Conservation (phyloP, 768 basidiomycete species). For the Boletus barrowsii region DNA sequence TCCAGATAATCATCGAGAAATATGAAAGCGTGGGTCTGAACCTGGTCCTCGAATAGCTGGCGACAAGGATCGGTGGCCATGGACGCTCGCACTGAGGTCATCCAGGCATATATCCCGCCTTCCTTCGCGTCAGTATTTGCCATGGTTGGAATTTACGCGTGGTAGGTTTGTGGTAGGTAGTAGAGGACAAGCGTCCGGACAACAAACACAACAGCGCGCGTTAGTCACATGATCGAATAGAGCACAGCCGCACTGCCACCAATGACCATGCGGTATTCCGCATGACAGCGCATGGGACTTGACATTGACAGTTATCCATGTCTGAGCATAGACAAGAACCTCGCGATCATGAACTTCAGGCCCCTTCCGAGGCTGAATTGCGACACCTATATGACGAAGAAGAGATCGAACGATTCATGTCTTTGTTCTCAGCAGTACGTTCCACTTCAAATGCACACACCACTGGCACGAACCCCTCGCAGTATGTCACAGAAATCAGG, state of each 20-base stretch:
- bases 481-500: conserved; percentile 63
- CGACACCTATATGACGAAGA: conserved; percentile 61
- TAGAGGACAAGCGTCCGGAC: neutral
- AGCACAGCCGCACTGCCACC: conserved; percentile 1
- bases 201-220: conserved; percentile 25
- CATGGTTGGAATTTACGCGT: conserved; percentile 7
- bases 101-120: conserved; percentile 65
- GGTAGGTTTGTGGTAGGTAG: conserved; percentile 3
- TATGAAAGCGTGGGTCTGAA: conserved; percentile 71
- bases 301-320: conserved; percentile 2
- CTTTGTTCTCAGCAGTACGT: conserved; percentile 59
- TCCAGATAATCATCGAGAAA: conserved; percentile 80
- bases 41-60: conserved; percentile 66
- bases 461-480: neutral
- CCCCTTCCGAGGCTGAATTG: conserved; percentile 50
- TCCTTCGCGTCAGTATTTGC: conserved; percentile 8
- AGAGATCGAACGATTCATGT: conserved; percentile 59
- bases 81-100: conserved; percentile 57
- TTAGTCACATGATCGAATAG: conserved; percentile 24
- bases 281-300: no score
- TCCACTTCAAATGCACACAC: neutral
- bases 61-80: conserved; percentile 75
- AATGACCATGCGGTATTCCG: no score
- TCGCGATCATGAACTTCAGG: conserved; percentile 15
- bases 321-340: conserved; percentile 4